A percentile compares a stretch with the other conserved stretches of the same genome.
These are phyloP conservation scores for Kandelia obovata DNA, from an alignment of 345 rosid genomes.

Conservation along the genomic window DNA sequence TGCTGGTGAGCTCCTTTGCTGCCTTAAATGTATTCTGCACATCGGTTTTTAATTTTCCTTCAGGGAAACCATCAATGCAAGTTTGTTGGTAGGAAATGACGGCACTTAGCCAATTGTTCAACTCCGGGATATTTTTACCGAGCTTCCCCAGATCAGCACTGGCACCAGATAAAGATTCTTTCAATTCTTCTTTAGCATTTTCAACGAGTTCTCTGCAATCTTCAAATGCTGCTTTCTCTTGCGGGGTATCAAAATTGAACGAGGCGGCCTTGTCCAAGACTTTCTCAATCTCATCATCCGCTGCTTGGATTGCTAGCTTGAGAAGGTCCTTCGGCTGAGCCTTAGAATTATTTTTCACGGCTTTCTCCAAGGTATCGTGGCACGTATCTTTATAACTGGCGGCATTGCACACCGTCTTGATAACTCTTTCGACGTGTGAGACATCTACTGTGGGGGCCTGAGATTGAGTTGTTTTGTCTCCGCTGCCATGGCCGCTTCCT, in stretches of 20 bases:
- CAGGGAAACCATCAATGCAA: slow-evolving; percentile 77
- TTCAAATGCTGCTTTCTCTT: slow-evolving; percentile 55
- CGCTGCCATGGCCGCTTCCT: slow-evolving; percentile 5
- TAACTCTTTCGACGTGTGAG: slow-evolving; percentile 32
- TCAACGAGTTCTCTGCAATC: slow-evolving; percentile 52
- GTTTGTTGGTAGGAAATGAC: slow-evolving; percentile 75
- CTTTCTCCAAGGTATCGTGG: slow-evolving; percentile 39
- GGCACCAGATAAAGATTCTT: slow-evolving; percentile 22
- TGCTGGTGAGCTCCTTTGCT: slow-evolving; percentile 57
- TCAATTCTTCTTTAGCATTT: slow-evolving; percentile 57
- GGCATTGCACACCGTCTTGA: slow-evolving; percentile 44
- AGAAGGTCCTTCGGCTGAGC: slow-evolving; percentile 47
- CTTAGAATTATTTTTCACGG: slow-evolving; percentile 18
- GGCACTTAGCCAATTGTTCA: slow-evolving; percentile 75
- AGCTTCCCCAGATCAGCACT: slow-evolving; percentile 26
- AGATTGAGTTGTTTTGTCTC: not conserved
- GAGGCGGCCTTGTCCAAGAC: slow-evolving; percentile 33
- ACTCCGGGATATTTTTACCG: slow-evolving; percentile 26
- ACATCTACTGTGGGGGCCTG: slow-evolving; percentile 3
- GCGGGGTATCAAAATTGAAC: slow-evolving; percentile 33
- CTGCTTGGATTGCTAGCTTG: slow-evolving; percentile 46
- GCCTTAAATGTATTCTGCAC: slow-evolving; percentile 42
- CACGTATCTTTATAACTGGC: slow-evolving; percentile 54
- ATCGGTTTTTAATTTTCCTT: slow-evolving; percentile 51
- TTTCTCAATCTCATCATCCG: slow-evolving; percentile 33